These are phyloP conservation scores for Neoarthrinium moseri DNA, from an alignment of 2,329 filamentous ascomycete genomes.

Conservation along the genomic window DNA sequence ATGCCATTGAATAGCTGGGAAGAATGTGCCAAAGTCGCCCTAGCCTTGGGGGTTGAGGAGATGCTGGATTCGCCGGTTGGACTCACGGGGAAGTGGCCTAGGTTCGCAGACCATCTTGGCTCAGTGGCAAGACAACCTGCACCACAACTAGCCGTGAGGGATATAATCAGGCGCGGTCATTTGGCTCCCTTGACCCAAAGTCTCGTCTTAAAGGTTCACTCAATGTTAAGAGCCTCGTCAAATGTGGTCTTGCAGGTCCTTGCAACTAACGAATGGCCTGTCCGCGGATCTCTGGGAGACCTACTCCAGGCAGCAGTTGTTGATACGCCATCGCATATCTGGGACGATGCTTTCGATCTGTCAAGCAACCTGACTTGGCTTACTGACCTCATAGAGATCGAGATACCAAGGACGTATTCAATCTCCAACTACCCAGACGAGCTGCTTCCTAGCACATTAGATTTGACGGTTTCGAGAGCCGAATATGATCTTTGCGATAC, in stretches of 20 bases:
- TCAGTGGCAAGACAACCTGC: slow-evolving; percentile 29
- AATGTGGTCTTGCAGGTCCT: slow-evolving; percentile 47
- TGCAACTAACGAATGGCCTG: slow-evolving; percentile 49
- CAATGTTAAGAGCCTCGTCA: slow-evolving; percentile 47
- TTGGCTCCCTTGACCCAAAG: slow-evolving; percentile 51
- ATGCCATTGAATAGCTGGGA: slow-evolving; percentile 56
- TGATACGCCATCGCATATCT: slow-evolving; percentile 46
- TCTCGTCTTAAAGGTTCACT: slow-evolving; percentile 46
- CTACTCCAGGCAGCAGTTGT: slow-evolving; percentile 46
- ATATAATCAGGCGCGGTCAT: slow-evolving; percentile 50
- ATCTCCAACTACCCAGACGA: slow-evolving; percentile 51
- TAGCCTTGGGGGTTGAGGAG: slow-evolving; percentile 46
- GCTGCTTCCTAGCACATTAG: slow-evolving; percentile 48
- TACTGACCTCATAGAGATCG: slow-evolving; percentile 42
- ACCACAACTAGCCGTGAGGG: slow-evolving; percentile 40
- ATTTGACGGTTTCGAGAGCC: slow-evolving; percentile 50
- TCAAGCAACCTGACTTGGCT: slow-evolving; percentile 43
- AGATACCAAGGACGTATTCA: slow-evolving; percentile 52
- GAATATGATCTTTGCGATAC: slow-evolving; percentile 47
- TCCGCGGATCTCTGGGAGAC: slow-evolving; percentile 49
- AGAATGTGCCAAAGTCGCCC: slow-evolving; percentile 53
- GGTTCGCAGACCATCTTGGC: slow-evolving; percentile 46
- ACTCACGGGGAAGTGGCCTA: slow-evolving; percentile 40
- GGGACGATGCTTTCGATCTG: slow-evolving; percentile 49
- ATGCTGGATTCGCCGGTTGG: slow-evolving; percentile 41